These are phyloP conservation scores for Solanum pinnatisectum DNA, from an alignment of 257 asterid genomes.

Conservation along the genomic window DNA sequence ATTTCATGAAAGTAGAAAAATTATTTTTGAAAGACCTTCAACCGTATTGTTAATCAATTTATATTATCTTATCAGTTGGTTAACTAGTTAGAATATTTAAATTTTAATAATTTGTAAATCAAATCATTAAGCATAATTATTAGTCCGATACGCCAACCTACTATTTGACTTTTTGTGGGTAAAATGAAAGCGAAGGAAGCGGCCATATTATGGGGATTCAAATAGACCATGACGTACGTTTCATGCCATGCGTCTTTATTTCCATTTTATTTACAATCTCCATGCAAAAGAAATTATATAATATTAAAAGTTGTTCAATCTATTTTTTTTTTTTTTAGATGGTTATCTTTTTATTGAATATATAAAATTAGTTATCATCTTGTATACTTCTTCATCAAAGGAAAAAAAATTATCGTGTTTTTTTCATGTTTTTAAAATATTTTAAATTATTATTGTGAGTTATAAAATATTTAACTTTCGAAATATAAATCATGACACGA, in stretches of 20 bases:
- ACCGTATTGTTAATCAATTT: too few relatives aligned
- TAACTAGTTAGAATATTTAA: too few relatives aligned
- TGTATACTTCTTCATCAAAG: not conserved
- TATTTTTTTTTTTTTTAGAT: not conserved
- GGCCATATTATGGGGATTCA: not conserved
- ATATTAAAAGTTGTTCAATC: not conserved
- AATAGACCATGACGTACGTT: not conserved
- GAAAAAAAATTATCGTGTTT: not conserved
- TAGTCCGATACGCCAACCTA: not conserved
- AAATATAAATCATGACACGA: not conserved
- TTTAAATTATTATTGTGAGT: too few relatives aligned
- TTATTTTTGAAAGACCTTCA: too few relatives aligned
- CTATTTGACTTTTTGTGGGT: not conserved
- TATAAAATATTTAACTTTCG: too few relatives aligned
- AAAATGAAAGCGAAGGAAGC: not conserved
- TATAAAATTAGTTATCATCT: not conserved
- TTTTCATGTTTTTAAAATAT: too few relatives aligned
- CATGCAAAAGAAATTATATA: not conserved
- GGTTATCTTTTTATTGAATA: not conserved
- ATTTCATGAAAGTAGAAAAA: too few relatives aligned
- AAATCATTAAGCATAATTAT: too few relatives aligned
- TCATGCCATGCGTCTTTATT: not conserved
- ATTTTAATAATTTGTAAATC: too few relatives aligned
- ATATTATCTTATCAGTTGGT: too few relatives aligned
- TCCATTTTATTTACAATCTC: not conserved